Conservation (phyloP, 805 yeast genomes). For the Myxozyma sirexii region DNA sequence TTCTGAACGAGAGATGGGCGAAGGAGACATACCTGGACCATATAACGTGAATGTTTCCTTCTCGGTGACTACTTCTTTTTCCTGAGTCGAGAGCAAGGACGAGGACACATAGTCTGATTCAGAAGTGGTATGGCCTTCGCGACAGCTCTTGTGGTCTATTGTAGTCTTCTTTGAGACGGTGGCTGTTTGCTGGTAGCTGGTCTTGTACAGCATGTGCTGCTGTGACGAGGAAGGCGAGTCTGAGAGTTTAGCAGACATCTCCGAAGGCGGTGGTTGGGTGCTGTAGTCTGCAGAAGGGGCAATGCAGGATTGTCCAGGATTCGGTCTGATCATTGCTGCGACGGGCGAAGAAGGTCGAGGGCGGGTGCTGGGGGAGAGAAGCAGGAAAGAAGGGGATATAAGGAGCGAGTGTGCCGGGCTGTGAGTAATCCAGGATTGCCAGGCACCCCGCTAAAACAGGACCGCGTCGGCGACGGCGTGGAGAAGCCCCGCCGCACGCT, state of each 20-base stretch:
- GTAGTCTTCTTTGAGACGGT: no score
- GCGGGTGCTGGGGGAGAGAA: neutral
- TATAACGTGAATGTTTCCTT: conserved; percentile 10
- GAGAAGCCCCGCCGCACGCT: conserved; percentile 8
- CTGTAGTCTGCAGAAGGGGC: neutral
- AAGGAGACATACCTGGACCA: conserved; percentile 19
- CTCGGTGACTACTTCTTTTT: neutral
- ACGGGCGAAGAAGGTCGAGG: neutral
- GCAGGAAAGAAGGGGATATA: no score
- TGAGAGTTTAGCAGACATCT: neutral
- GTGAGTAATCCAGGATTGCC: neutral
- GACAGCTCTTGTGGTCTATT: no score
- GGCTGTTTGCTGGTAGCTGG: neutral
- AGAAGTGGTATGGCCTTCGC: no score
- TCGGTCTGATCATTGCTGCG: neutral
- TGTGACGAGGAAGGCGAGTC: neutral
- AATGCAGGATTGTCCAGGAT: neutral
- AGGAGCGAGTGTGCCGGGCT: neutral
- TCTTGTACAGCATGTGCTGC: neutral
- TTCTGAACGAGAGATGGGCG: no score
- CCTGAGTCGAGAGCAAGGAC: neutral
- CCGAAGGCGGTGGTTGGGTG: neutral
- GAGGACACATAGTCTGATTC: no score
- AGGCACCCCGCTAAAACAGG: no score
- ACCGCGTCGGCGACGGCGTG: neutral